Percentiles rank a stretch among this genome's conserved stretches.
These are phyloP conservation scores for Hirsutella rhossiliensis DNA, from an alignment of 2,329 filamentous ascomycete genomes.

Conservation along the genomic window DNA sequence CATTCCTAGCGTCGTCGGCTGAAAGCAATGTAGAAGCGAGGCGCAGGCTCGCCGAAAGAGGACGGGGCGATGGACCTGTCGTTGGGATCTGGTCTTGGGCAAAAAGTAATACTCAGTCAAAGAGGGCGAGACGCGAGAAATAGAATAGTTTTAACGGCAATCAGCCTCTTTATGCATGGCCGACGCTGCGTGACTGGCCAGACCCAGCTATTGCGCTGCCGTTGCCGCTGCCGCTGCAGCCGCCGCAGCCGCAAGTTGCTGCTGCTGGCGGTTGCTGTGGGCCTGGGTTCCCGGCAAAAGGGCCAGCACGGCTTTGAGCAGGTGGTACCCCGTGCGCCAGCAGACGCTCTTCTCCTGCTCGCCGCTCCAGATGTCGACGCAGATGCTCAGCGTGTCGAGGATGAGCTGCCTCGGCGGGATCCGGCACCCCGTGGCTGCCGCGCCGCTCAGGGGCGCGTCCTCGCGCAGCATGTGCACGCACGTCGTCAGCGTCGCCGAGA, in stretches of 20 bases:
- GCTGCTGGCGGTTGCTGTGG: neutral
- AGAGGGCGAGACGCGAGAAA: too few relatives aligned
- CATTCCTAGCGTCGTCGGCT: too few relatives aligned
- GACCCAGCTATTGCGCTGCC: neutral
- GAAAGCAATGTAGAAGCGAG: too few relatives aligned
- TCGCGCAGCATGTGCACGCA: slow-evolving; percentile 20
- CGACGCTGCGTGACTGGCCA: too few relatives aligned
- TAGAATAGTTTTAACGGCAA: too few relatives aligned
- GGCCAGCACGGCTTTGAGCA: slow-evolving; percentile 13
- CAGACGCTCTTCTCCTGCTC: slow-evolving; percentile 23
- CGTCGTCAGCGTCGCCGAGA: slow-evolving; percentile 21
- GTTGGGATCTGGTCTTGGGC: too few relatives aligned
- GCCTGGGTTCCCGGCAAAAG: slow-evolving; percentile 1
- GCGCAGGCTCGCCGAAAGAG: too few relatives aligned
- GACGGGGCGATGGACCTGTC: too few relatives aligned
- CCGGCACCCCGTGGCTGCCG: slow-evolving; percentile 12
- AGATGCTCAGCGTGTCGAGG: slow-evolving; percentile 19
- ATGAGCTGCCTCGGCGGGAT: slow-evolving; percentile 23
- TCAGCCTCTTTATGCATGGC: too few relatives aligned
- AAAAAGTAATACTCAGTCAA: too few relatives aligned
- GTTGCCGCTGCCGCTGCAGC: neutral
- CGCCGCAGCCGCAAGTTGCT: neutral
- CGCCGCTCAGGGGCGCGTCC: slow-evolving; percentile 19
- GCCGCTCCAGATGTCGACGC: slow-evolving; percentile 21
- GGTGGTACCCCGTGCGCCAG: slow-evolving; percentile 20